These are phyloP conservation scores for Craspedostauros australis DNA, from an alignment of 108 stramenopile genomes.

Conservation along the genomic window DNA sequence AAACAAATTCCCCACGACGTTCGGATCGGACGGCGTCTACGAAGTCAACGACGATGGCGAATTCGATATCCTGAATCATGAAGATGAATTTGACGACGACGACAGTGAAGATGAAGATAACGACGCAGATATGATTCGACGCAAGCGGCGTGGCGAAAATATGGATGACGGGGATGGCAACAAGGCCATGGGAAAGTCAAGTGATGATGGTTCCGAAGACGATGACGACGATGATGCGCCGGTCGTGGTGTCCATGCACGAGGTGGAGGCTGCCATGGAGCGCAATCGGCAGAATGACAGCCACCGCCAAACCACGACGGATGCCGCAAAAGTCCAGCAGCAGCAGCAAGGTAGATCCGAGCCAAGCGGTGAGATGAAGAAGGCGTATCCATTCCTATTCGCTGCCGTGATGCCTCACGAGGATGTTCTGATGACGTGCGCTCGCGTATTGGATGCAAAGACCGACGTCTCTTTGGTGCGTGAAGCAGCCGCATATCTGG, in stretches of 20 bases:
- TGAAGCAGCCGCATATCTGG: constrained; percentile 82
- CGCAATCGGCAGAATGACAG: constrained; percentile 11
- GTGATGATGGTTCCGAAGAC: constrained; percentile 11
- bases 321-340: too few relatives aligned
- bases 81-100: constrained; percentile 2
- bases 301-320: neutral
- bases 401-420: constrained; percentile 65
- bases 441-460: constrained; percentile 63
- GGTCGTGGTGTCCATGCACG: constrained; percentile 51
- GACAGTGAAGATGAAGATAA: constrained; percentile 1
- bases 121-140: too few relatives aligned
- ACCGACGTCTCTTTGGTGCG: constrained; percentile 78
- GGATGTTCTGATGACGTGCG: constrained; percentile 83
- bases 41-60: neutral
- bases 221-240: constrained; percentile 69
- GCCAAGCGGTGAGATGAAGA: too few relatives aligned
- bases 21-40: neutral
- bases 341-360: constrained; percentile 4
- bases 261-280: constrained; percentile 55
- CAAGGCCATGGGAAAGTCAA: too few relatives aligned
- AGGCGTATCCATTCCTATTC: constrained; percentile 61
- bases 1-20: constrained; percentile 16
- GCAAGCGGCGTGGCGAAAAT: too few relatives aligned
- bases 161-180: constrained; percentile 4
- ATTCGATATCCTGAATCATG: neutral